Conservation (phyloP, 352 stramenopile genomes). For the Globisporangium takayamanum region DNA sequence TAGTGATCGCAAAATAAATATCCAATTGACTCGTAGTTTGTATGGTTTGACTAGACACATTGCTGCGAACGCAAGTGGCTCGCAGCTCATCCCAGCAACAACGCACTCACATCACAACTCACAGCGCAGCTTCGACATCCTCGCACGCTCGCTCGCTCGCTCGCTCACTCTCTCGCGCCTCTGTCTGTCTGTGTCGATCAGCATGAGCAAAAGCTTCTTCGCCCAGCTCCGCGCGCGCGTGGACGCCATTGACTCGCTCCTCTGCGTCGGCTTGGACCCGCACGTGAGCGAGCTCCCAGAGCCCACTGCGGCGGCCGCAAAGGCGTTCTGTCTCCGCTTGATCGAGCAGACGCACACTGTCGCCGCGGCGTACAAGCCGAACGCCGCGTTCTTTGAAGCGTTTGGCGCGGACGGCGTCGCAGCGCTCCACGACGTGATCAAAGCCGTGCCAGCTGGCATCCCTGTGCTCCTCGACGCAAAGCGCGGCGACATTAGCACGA, state of each 20-base stretch:
- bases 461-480: constrained; percentile 98
- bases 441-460: constrained; percentile 85
- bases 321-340: constrained; percentile 92
- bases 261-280: constrained; percentile 98
- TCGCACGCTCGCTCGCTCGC: not conserved
- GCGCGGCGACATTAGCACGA: constrained; percentile 98
- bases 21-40: no score
- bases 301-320: constrained; percentile 83
- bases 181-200: not conserved
- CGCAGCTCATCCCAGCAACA: no score
- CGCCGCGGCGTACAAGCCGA: constrained; percentile 97
- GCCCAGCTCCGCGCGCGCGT: constrained; percentile 80
- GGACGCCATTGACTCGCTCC: constrained; percentile 89
- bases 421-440: constrained; percentile 90
- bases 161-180: not conserved
- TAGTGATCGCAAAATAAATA: no score
- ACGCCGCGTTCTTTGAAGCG: constrained; percentile 98
- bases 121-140: not conserved
- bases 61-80: no score
- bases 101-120: no score
- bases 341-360: constrained; percentile 93
- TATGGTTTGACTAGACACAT: no score
- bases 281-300: constrained; percentile 82
- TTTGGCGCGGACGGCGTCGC: constrained; percentile 83
- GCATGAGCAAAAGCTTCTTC: constrained; percentile 79